Evolutionary conservation across 495 filamentous ascomycete genomes (phyloP).

Genomic region (Venustampulla echinocandica): DNA sequence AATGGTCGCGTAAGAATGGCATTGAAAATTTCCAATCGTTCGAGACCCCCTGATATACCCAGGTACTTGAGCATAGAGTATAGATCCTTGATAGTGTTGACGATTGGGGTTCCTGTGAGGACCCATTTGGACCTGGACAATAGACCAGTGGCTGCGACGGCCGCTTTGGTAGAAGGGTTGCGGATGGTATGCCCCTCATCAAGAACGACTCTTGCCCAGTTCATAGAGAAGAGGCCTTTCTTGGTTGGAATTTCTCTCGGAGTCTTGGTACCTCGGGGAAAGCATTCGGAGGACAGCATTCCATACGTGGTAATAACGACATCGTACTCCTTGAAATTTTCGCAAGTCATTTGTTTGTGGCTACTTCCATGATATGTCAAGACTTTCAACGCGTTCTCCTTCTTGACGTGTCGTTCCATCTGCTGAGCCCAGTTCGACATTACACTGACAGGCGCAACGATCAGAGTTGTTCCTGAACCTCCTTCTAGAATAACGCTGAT

Average conservation of each 20-base stretch:
- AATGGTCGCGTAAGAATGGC: conserved; percentile 65
- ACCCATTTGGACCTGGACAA: conserved; percentile 72
- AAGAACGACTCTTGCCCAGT: conserved; percentile 76
- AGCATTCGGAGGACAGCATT: conserved; percentile 36
- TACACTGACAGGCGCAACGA: conserved; percentile 75
- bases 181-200: conserved; percentile 86
- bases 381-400: conserved; percentile 51
- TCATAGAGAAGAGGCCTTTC: conserved; percentile 51
- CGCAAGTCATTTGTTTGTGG: conserved; percentile 45
- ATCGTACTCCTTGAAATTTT: conserved; percentile 50
- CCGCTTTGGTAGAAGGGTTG: conserved; percentile 63
- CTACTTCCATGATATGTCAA: conserved; percentile 66
- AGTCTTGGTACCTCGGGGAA: conserved; percentile 8
- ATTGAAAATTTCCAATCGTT: conserved; percentile 68
- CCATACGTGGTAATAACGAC: conserved; percentile 85
- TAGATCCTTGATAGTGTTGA: conserved; percentile 75
- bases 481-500: conserved; percentile 69
- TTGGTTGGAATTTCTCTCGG: conserved; percentile 13
- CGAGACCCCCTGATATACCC: conserved; percentile 65
- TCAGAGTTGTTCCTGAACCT: conserved; percentile 57
- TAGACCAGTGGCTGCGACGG: conserved; percentile 58
- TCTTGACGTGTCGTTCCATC: conserved; percentile 62
- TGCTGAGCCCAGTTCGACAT: conserved; percentile 92
- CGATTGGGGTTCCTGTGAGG: conserved; percentile 72
- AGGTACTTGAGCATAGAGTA: conserved; percentile 77